These are phyloP conservation scores for Gossypium davidsonii DNA, from an alignment of 441 rosid genomes.

Conservation along the genomic window DNA sequence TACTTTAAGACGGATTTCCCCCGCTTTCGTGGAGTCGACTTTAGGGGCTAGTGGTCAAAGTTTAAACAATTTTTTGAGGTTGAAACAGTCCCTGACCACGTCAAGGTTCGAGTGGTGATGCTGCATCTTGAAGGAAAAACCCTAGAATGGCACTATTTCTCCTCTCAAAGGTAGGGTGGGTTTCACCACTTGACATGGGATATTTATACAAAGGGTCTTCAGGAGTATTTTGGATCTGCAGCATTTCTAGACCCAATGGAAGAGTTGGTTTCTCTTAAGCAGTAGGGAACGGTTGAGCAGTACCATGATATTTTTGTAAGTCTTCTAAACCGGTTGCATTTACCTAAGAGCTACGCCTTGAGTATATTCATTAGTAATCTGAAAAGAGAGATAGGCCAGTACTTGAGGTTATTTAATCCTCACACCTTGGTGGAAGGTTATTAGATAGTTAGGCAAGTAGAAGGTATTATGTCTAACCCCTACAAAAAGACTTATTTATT, in stretches of 20 bases:
- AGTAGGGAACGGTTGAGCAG: not conserved
- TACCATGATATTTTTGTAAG: not conserved
- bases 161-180: not conserved
- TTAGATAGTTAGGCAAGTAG: too few relatives aligned
- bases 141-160: not conserved
- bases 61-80: too few relatives aligned
- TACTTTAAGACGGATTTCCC: too few relatives aligned
- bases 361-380: not conserved
- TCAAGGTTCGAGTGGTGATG: not conserved
- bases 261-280: not conserved
- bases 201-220: not conserved
- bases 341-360: not conserved
- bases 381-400: not conserved
- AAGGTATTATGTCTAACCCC: too few relatives aligned
- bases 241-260: not conserved
- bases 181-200: not conserved
- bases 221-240: not conserved
- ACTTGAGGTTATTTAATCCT: too few relatives aligned
- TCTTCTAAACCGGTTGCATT: not conserved
- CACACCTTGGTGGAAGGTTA: too few relatives aligned
- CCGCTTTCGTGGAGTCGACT: too few relatives aligned
- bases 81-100: too few relatives aligned
- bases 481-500: too few relatives aligned
- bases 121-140: not conserved
- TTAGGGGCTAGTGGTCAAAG: too few relatives aligned